These are phyloP conservation scores for Camelina hispida DNA, from an alignment of 345 rosid genomes.

Conservation along the genomic window DNA sequence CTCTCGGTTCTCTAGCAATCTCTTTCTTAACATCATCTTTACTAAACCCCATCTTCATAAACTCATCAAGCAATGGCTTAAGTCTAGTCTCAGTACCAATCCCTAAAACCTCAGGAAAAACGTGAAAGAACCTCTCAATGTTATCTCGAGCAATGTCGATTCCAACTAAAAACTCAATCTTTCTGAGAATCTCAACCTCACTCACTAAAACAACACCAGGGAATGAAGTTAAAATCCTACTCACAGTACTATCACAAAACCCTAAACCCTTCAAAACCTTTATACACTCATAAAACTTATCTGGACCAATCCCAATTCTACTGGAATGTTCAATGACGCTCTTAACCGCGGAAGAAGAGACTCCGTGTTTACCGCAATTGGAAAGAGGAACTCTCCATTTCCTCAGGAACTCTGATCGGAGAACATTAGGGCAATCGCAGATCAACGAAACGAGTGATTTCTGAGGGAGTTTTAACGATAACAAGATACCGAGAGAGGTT, in stretches of 20 bases:
- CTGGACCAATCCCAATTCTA: slow-evolving; percentile 57
- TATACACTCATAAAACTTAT: slow-evolving; percentile 45
- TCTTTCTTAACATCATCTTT: slow-evolving; percentile 55
- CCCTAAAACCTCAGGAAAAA: slow-evolving; percentile 62
- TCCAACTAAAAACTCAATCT: slow-evolving; percentile 57
- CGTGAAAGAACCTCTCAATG: slow-evolving; percentile 54
- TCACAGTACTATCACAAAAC: slow-evolving; percentile 54
- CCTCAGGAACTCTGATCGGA: slow-evolving; percentile 61
- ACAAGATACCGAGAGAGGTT: slow-evolving; percentile 58
- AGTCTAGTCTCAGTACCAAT: slow-evolving; percentile 56
- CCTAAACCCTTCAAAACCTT: slow-evolving; percentile 63
- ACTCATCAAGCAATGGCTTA: slow-evolving; percentile 67
- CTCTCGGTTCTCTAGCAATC: slow-evolving; percentile 63
- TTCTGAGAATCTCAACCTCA: slow-evolving; percentile 51
- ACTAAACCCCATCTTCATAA: slow-evolving; percentile 62
- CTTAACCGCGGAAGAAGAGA: slow-evolving; percentile 49
- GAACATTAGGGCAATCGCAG: slow-evolving; percentile 64
- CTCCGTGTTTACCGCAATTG: slow-evolving; percentile 35
- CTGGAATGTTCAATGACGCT: slow-evolving; percentile 59
- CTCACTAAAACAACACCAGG: slow-evolving; percentile 56
- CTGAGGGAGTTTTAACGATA: slow-evolving; percentile 62
- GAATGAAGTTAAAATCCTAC: slow-evolving; percentile 58
- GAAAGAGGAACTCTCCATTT: slow-evolving; percentile 57
- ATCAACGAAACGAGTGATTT: slow-evolving; percentile 57
- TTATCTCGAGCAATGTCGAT: slow-evolving; percentile 50